Evolutionary conservation across 148 eudicot genomes (phyloP), one percentile per base, ranked within the genome.

Genomic region (Arctostaphylos glauca): DNA sequence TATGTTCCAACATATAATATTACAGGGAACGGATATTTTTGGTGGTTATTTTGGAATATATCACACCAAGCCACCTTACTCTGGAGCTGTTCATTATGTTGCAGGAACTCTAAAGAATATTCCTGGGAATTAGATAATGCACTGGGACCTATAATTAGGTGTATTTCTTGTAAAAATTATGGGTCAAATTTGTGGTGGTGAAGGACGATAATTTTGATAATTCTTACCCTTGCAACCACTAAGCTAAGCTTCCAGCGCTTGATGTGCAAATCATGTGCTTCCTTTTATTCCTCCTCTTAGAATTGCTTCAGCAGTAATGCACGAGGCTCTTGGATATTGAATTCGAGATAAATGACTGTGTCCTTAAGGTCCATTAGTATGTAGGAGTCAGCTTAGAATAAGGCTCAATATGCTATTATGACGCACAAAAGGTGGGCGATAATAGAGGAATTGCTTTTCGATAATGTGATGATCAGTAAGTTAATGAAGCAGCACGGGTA

Each of bases 351-450:
- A 75, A 21, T 16, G 14, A 44, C 18, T 15, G 10, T 64, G 31
- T 77, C 21, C n/a, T 8, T 23, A 50, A 77, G n/a, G 66, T 77
- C 67, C 23, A 41, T 6, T 31, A 43, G 31, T 76, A 9, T 53
- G 19, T 52, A 10, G n/a, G 47, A 54, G 62, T 76, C 21, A n/a
- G 67, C 19, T 41, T 41, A 31, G 31, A 38, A 43, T 41, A 55
- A 56, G 50, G 50, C 66, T 77, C 50, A 77, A 77, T 15, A 62
- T 78, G 66, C 84, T 62, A 52, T 18, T 55, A 2, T 78, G 52
- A n/a, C 8, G 52, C 48, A 78, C 53, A 43, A 31, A 31, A 58
- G 46, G 9, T 21, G 44, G 70, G 48, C 12, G 59, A 58, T 46
- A n/a, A 47, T 46, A 46, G 71, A 62, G 81, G 44, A 58, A 41